phyloP scores from a whole-genome alignment of 805 yeast genomes.

The Candida koratica region DNA sequence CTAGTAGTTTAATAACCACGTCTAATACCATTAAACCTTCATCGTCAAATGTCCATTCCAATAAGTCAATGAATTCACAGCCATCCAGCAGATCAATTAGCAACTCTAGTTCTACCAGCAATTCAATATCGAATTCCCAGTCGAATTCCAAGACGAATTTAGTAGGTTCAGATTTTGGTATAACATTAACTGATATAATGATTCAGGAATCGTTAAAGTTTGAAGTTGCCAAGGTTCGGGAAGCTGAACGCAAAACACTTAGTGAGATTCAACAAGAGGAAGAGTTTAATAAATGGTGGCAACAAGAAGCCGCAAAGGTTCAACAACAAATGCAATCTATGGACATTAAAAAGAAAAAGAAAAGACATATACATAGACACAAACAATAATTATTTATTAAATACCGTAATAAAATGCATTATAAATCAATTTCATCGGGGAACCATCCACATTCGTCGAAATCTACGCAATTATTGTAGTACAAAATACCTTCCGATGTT shows the following conservation, averaged over 20 bases:
- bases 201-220: constrained; percentile 43
- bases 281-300: constrained; percentile 88
- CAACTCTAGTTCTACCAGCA: neutral
- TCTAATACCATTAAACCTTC: neutral
- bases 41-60: neutral
- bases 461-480: constrained; percentile 36
- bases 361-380: constrained; percentile 4
- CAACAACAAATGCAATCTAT: constrained; percentile 37
- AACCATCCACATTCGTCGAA: constrained; percentile 63
- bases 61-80: neutral
- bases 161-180: constrained; percentile 1
- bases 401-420: neutral
- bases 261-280: constrained; percentile 78
- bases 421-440: constrained; percentile 44
- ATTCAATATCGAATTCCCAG: neutral
- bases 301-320: constrained; percentile 64
- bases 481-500: constrained; percentile 44
- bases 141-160: constrained; percentile 1
- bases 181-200: constrained; percentile 40
- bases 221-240: constrained; percentile 26
- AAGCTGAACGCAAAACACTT: constrained; percentile 40
- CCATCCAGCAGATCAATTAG: neutral
- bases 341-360: constrained; percentile 8
- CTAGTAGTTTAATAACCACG: neutral
- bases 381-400: neutral